phyloP scores from a whole-genome alignment of 73 alveolate species.

The Breviolum minutum region DNA sequence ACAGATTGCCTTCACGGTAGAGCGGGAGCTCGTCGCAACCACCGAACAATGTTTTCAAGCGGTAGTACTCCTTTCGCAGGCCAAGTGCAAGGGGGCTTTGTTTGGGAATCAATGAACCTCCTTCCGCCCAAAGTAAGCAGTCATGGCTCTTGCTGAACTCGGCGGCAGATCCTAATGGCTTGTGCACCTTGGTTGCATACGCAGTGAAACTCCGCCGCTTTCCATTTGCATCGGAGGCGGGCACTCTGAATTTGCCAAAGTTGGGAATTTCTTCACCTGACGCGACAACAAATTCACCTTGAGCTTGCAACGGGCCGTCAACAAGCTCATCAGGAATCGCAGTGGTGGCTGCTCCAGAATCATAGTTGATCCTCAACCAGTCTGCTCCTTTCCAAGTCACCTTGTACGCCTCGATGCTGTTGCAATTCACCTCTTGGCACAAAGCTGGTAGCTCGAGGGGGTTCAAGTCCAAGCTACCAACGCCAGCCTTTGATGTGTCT shows the following conservation, averaged over 20 bases:
- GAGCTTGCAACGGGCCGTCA: neutral
- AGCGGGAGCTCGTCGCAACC: slow-evolving; percentile 12
- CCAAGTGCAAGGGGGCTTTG: neutral
- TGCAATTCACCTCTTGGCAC: no score
- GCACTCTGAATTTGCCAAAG: neutral
- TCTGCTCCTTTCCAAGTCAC: neutral
- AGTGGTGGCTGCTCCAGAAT: slow-evolving; percentile 16
- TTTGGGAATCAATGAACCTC: neutral
- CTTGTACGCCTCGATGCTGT: neutral
- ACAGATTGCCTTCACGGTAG: slow-evolving; percentile 41
- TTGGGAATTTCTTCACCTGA: slow-evolving; percentile 21
- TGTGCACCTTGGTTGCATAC: neutral
- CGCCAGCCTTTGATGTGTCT: neutral
- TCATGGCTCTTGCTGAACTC: slow-evolving; percentile 47
- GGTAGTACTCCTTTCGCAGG: neutral
- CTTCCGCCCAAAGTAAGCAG: neutral
- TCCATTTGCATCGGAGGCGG: neutral
- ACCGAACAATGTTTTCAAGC: neutral
- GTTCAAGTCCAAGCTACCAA: slow-evolving; percentile 24
- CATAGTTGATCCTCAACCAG: slow-evolving; percentile 27
- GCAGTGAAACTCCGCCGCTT: neutral
- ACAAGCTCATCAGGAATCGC: slow-evolving; percentile 7
- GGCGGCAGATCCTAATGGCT: slow-evolving; percentile 48
- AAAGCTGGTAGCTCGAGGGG: no score
- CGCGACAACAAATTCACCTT: slow-evolving; percentile 23